These are phyloP conservation scores for Miamiensis avidus DNA, from an alignment of 169 alveolate genomes.

Conservation along the genomic window DNA sequence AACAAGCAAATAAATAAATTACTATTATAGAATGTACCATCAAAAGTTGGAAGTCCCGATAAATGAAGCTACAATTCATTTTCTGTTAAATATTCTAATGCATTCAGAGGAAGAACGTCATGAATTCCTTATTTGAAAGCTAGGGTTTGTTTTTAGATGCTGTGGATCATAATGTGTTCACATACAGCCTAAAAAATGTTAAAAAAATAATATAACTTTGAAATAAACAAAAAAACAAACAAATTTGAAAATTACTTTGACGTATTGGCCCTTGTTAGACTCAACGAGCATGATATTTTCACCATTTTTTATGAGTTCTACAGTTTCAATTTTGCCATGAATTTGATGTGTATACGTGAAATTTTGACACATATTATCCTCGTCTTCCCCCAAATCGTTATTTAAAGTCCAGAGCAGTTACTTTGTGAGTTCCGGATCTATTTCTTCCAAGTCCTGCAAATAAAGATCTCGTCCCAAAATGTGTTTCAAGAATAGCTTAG, in stretches of 20 bases:
- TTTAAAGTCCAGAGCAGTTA: slow-evolving; percentile 9
- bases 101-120: not conserved
- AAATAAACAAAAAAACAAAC: too few species aligned
- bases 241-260: too few species aligned
- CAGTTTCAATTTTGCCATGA: not conserved
- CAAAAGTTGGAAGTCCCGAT: slow-evolving; percentile 24
- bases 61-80: slow-evolving; percentile 8
- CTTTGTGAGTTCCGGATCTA: slow-evolving; percentile 21
- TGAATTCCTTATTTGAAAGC: slow-evolving; percentile 7
- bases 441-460: slow-evolving; percentile 18
- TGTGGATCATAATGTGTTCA: slow-evolving; percentile 5
- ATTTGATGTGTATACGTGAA: slow-evolving; percentile 7
- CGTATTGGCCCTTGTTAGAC: slow-evolving; percentile 4
- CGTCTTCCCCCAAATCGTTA: slow-evolving; percentile 10
- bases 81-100: slow-evolving; percentile 6
- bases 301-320: slow-evolving; percentile 16
- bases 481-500: slow-evolving; percentile 17
- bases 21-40: not conserved
- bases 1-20: not conserved
- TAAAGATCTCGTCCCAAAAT: slow-evolving; percentile 12
- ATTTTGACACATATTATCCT: too few species aligned
- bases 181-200: too few species aligned
- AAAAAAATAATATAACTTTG: too few species aligned
- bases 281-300: not conserved
- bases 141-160: slow-evolving; percentile 5